These are phyloP conservation scores for Noccaea caerulescens DNA, from an alignment of 345 rosid species.

Conservation along the genomic window DNA sequence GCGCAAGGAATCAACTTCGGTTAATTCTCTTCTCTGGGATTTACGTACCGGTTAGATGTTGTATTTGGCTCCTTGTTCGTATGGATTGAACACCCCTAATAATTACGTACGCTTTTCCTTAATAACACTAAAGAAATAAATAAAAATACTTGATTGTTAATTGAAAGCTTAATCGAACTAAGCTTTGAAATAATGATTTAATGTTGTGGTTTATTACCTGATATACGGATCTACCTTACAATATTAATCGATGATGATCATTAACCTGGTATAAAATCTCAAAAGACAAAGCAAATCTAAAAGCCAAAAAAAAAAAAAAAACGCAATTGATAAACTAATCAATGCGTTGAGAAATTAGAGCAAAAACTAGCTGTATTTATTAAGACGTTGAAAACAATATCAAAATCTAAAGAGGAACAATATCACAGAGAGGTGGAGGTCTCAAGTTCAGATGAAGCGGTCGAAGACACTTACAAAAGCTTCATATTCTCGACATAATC, in stretches of 20 bases:
- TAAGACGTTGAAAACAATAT: no score
- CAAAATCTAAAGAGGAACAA: neutral
- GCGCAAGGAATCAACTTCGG: conserved; percentile 99
- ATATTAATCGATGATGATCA: no score
- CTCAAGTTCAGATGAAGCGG: neutral
- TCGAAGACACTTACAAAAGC: neutral
- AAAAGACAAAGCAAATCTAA: no score
- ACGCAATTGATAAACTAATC: no score
- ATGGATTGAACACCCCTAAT: neutral
- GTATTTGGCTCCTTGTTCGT: conserved; percentile 17
- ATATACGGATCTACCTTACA: no score
- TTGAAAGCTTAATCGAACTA: neutral
- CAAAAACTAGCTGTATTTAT: no score
- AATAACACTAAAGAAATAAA: neutral
- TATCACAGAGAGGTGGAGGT: no score
- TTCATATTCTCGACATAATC: conserved; percentile 9
- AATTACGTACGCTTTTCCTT: neutral
- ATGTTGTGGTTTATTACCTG: neutral
- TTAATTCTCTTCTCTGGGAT: conserved; percentile 36
- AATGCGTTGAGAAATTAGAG: no score
- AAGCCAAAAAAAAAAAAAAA: no score
- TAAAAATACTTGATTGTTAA: neutral
- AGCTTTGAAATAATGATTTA: neutral
- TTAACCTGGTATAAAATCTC: no score
- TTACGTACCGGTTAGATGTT: conserved; percentile 1